phyloP scores from a whole-genome alignment of 768 basidiomycete genomes.

The Mycena chlorophos region DNA sequence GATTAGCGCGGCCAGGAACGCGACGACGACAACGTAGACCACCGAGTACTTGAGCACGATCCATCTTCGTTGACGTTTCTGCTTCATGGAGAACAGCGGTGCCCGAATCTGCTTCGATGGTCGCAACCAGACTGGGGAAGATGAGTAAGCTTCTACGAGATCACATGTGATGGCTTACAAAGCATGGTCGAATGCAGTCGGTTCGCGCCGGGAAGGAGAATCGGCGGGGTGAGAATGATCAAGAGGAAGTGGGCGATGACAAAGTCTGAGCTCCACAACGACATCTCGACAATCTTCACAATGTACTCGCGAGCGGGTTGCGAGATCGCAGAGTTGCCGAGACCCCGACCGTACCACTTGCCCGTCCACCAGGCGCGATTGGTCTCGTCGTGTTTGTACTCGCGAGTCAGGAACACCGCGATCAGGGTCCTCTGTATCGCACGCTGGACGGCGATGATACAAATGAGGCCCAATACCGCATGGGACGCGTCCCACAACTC shows the following conservation, averaged over 20 bases:
- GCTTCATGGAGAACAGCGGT: constrained; percentile 91
- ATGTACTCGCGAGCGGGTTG: constrained; percentile 97
- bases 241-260: constrained; percentile 81
- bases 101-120: constrained; percentile 93
- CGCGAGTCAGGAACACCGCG: constrained; percentile 89
- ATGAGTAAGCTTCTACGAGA: background rate
- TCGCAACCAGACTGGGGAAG: constrained; percentile 80
- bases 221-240: constrained; percentile 81
- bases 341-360: constrained; percentile 93
- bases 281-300: constrained; percentile 98
- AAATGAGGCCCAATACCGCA: constrained; percentile 89
- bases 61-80: constrained; percentile 89
- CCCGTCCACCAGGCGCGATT: constrained; percentile 99
- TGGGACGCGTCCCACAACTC: constrained; percentile 97
- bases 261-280: constrained; percentile 95
- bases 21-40: constrained; percentile 76
- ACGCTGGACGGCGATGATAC: constrained; percentile 87
- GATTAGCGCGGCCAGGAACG: constrained; percentile 78
- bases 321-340: constrained; percentile 89
- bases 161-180: constrained; percentile 52
- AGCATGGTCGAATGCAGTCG: constrained; percentile 90
- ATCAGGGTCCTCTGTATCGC: constrained; percentile 94
- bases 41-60: constrained; percentile 88
- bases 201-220: constrained; percentile 86
- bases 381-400: constrained; percentile 98